Conservation (phyloP, 192 early-diverging fungal species). For the Polychytrium aggregatum region DNA sequence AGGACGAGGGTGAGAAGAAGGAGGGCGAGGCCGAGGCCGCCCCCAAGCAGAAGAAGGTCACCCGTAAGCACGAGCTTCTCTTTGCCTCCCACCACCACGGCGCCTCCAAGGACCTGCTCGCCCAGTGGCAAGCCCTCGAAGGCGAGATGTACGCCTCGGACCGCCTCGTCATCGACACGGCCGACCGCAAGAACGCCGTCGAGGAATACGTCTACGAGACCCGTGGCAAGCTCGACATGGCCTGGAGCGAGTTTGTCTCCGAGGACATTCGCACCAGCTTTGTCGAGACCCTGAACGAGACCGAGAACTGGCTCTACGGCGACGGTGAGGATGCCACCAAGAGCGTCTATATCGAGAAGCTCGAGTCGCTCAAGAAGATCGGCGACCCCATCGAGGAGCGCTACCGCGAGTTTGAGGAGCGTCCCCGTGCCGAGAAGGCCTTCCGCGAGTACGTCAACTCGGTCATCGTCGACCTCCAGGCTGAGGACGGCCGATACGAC, state of each 20-base stretch:
- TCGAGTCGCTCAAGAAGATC: constrained; percentile 62
- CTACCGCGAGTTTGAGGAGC: constrained; percentile 73
- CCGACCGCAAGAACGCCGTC: constrained; percentile 84
- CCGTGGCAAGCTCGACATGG: constrained; percentile 71
- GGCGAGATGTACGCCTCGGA: constrained; percentile 73
- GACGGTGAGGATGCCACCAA: constrained; percentile 90
- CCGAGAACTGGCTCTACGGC: constrained; percentile 97
- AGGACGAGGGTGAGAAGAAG: constrained; percentile 53
- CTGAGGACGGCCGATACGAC: constrained; percentile 70
- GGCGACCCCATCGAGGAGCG: constrained; percentile 74
- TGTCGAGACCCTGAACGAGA: constrained; percentile 53
- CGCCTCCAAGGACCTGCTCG: constrained; percentile 43
- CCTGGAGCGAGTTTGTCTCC: constrained; percentile 64
- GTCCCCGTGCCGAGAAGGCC: constrained; percentile 69
- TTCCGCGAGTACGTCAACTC: constrained; percentile 70
- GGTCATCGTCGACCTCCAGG: constrained; percentile 57
- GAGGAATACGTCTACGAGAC: constrained; percentile 98
- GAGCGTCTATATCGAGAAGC: constrained; percentile 75
- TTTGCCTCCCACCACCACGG: constrained; percentile 54
- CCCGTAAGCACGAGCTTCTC: constrained; percentile 74
- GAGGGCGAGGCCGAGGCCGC: constrained; percentile 37
- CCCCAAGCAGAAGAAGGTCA: constrained; percentile 80
- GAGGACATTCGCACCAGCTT: constrained; percentile 61
- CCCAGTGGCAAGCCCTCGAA: constrained; percentile 67
- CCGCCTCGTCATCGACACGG: constrained; percentile 86